Evolutionary conservation across 2,329 filamentous ascomycete genomes (phyloP).

Genomic region (Hortaea sp.): DNA sequence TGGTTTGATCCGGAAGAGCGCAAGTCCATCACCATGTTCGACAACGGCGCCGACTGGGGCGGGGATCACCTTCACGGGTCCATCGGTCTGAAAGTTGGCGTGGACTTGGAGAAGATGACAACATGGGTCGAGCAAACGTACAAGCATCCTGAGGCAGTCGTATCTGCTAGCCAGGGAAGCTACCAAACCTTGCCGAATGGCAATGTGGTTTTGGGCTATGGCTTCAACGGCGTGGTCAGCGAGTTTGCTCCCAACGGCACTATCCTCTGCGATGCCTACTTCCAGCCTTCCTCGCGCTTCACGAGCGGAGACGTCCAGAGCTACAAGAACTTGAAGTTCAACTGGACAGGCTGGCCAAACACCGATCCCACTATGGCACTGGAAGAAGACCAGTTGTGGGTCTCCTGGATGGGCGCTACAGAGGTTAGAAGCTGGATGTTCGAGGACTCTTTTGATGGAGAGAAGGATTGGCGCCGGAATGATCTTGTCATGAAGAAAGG

Average conservation of each 20-base stretch:
- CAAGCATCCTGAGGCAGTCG: slow-evolving; percentile 23
- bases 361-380: slow-evolving; percentile 17
- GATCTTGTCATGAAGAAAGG: neutral
- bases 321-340: slow-evolving; percentile 43
- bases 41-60: slow-evolving; percentile 38
- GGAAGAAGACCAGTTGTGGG: slow-evolving; percentile 30
- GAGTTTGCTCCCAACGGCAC: slow-evolving; percentile 36
- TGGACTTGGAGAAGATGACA: slow-evolving; percentile 20
- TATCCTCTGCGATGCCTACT: slow-evolving; percentile 43
- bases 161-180: slow-evolving; percentile 40
- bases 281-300: slow-evolving; percentile 38
- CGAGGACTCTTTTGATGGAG: slow-evolving; percentile 19
- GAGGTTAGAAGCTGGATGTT: slow-evolving; percentile 37
- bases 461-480: neutral
- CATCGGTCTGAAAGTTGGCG: slow-evolving; percentile 10
- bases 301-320: slow-evolving; percentile 27
- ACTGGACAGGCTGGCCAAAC: slow-evolving; percentile 34
- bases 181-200: slow-evolving; percentile 44
- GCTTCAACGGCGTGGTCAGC: slow-evolving; percentile 29
- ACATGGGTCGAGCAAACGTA: slow-evolving; percentile 18
- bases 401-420: slow-evolving; percentile 40
- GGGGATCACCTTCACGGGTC: slow-evolving; percentile 9
- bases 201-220: slow-evolving; percentile 48
- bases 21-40: slow-evolving; percentile 29
- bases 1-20: slow-evolving; percentile 28